Conservation (phyloP, 169 alveolate genomes). For the Cryptosporidium viatorum region DNA sequence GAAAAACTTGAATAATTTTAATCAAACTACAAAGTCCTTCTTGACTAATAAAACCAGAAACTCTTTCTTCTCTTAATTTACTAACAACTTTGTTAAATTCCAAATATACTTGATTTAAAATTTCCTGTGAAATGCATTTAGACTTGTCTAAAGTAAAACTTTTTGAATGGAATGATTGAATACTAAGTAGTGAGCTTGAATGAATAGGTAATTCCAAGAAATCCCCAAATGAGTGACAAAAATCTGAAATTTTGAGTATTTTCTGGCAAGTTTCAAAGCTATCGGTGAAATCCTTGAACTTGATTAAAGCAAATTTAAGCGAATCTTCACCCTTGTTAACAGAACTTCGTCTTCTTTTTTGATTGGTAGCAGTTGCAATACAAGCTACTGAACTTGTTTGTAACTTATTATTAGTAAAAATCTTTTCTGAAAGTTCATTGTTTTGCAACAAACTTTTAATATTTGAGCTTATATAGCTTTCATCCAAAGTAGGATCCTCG, state of each 20-base stretch:
- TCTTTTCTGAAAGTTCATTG: constrained; percentile 28
- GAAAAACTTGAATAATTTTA: not conserved
- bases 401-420: not conserved
- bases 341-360: constrained; percentile 30
- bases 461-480: constrained; percentile 47
- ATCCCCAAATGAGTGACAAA: constrained; percentile 27
- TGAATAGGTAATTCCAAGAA: constrained; percentile 20
- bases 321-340: constrained; percentile 22
- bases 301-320: constrained; percentile 6
- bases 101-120: not conserved
- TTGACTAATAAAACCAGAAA: not conserved
- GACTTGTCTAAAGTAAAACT: constrained; percentile 17
- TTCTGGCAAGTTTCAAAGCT: constrained; percentile 21
- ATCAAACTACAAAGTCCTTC: not conserved
- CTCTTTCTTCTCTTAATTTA: not conserved
- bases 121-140: constrained; percentile 10
- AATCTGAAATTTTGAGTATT: constrained; percentile 31
- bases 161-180: constrained; percentile 38
- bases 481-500: constrained; percentile 45
- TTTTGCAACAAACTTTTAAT: constrained; percentile 4
- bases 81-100: constrained; percentile 6
- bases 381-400: not conserved
- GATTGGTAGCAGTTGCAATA: not conserved
- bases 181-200: constrained; percentile 39
- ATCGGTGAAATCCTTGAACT: constrained; percentile 17